These are phyloP conservation scores for Komagataella pseudopastoris DNA, from an alignment of 805 yeast genomes.

Conservation along the genomic window DNA sequence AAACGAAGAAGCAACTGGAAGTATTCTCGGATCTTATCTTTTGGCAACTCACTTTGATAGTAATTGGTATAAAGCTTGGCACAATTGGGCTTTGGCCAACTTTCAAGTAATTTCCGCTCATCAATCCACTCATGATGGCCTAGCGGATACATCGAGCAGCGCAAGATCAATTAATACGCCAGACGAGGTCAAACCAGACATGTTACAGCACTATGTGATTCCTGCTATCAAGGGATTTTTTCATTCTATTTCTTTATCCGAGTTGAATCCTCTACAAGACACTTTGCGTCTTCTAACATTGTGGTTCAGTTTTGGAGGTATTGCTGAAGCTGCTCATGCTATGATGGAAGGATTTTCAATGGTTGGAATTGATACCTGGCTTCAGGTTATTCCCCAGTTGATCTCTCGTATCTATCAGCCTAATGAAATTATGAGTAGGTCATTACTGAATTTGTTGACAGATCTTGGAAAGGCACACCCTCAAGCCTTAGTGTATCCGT, in stretches of 20 bases:
- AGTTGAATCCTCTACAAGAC: slow-evolving; percentile 82
- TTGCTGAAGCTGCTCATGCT: slow-evolving; percentile 81
- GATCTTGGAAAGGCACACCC: slow-evolving; percentile 94
- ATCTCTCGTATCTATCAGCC: slow-evolving; percentile 96
- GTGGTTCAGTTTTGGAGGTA: slow-evolving; percentile 95
- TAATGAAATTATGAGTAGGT: slow-evolving; percentile 66
- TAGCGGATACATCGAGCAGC: neutral
- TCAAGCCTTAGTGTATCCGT: slow-evolving; percentile 89
- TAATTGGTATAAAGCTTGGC: slow-evolving; percentile 98
- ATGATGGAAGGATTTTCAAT: slow-evolving; percentile 82
- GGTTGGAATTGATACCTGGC: slow-evolving; percentile 88
- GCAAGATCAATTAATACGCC: neutral
- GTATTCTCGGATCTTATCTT: slow-evolving; percentile 76
- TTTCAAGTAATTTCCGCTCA: slow-evolving; percentile 79
- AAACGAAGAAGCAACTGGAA: slow-evolving; percentile 50
- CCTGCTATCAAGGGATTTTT: slow-evolving; percentile 96
- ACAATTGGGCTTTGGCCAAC: slow-evolving; percentile 97
- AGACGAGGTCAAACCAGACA: slow-evolving; percentile 27
- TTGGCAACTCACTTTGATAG: slow-evolving; percentile 91
- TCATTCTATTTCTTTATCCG: slow-evolving; percentile 82
- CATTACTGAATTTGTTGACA: slow-evolving; percentile 67
- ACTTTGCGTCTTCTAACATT: slow-evolving; percentile 78
- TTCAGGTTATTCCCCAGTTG: slow-evolving; percentile 89
- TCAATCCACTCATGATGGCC: slow-evolving; percentile 3
- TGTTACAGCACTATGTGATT: slow-evolving; percentile 76